phyloP scores from a whole-genome alignment of 2,329 filamentous ascomycete genomes.

The Amphichorda felina region DNA sequence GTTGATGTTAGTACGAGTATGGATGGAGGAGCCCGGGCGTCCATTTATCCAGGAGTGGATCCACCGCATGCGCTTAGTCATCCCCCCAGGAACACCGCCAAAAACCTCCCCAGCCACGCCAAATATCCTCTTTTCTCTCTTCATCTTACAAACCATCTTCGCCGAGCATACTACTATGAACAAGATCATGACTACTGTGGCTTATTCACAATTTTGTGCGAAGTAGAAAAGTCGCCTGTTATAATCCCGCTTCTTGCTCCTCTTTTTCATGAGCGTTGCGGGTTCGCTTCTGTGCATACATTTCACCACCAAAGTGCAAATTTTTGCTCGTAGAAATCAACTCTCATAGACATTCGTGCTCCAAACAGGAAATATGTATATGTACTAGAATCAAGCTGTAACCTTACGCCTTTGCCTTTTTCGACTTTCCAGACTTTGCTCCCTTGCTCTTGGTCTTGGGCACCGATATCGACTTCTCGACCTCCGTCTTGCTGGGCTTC shows the following conservation, averaged over 20 bases:
- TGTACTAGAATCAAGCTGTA: not conserved
- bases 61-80: not conserved
- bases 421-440: conserved; percentile 1
- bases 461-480: conserved; percentile 12
- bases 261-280: conserved; percentile 29
- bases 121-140: conserved; percentile 13
- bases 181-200: conserved; percentile 16
- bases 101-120: not conserved
- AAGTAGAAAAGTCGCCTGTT: conserved; percentile 48
- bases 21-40: too few relatives aligned
- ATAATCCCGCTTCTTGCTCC: conserved; percentile 45
- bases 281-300: conserved; percentile 55
- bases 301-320: conserved; percentile 9
- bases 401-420: conserved; percentile 4
- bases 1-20: too few relatives aligned
- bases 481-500: conserved; percentile 10
- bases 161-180: conserved; percentile 21
- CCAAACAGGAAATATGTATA: not conserved
- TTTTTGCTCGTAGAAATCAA: not conserved
- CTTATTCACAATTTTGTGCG: conserved; percentile 32
- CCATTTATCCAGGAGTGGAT: too few relatives aligned
- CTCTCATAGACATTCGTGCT: too few relatives aligned
- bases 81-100: not conserved
- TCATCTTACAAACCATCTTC: conserved; percentile 33
- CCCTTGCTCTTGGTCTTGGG: conserved; percentile 22